Evolutionary conservation across 345 rosid genomes (phyloP).

Genomic region (Rhodamnia rubescens): DNA sequence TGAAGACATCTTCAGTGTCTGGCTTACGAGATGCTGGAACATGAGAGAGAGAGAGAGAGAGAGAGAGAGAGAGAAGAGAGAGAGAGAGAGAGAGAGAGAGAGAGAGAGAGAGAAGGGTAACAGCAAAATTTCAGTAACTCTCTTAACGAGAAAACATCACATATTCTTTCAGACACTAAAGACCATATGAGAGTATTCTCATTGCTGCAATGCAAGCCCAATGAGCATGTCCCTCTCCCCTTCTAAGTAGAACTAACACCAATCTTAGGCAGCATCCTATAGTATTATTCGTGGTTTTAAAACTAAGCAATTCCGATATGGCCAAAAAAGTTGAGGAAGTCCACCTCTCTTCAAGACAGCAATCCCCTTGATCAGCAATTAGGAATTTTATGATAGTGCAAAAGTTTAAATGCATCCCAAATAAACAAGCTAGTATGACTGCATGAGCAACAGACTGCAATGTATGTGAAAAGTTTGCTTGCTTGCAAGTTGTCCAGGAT

Average conservation of each 20-base stretch:
- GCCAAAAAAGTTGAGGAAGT: neutral
- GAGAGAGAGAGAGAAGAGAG: no score
- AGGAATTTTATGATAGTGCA: neutral
- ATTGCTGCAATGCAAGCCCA: neutral
- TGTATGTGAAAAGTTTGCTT: neutral
- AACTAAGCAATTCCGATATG: neutral
- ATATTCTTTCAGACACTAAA: neutral
- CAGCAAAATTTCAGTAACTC: neutral
- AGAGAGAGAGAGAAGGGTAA: neutral
- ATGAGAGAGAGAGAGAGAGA: neutral
- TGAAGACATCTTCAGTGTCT: slow-evolving; percentile 72
- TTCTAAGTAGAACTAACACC: neutral
- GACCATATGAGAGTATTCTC: neutral
- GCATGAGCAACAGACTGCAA: neutral
- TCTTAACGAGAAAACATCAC: neutral
- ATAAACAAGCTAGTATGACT: neutral
- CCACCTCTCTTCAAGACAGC: neutral
- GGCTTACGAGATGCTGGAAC: slow-evolving; percentile 49
- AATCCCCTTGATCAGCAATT: neutral
- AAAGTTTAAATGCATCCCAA: neutral
- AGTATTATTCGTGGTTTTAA: neutral
- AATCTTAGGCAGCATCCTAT: neutral
- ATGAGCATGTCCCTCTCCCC: neutral
- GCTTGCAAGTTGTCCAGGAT: neutral
- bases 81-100: no score